These are phyloP conservation scores for Alloteropsis semialata DNA, from an alignment of 176 grass and related monocot species.

Conservation along the genomic window DNA sequence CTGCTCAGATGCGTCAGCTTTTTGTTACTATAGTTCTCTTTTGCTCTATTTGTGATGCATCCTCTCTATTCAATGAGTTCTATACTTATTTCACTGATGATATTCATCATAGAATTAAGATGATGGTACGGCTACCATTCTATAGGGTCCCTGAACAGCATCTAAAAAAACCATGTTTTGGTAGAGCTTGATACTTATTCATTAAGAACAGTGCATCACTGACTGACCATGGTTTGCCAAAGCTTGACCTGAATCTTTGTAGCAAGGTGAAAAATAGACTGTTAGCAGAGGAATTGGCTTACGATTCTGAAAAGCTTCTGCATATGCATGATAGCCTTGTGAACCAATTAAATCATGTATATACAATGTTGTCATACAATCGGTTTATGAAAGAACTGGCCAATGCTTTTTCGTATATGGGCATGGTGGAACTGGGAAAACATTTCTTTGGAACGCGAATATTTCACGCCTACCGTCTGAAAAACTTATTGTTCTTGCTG, in stretches of 20 bases:
- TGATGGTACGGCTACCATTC: background rate
- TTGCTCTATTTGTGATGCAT: background rate
- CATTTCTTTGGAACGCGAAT: constrained; percentile 22
- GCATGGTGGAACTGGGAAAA: constrained; percentile 24
- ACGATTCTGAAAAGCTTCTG: background rate
- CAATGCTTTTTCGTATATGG: constrained; percentile 30
- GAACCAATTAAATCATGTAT: background rate
- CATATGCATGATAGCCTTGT: background rate
- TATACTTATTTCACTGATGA: constrained; percentile 15
- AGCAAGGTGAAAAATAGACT: background rate
- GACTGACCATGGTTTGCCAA: background rate
- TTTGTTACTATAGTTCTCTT: constrained; percentile 20
- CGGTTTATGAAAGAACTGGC: background rate
- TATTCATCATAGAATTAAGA: background rate
- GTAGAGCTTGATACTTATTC: constrained; percentile 17
- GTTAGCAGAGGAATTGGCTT: background rate
- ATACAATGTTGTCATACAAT: constrained; percentile 17
- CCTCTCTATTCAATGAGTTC: background rate
- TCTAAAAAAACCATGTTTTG: background rate
- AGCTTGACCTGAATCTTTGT: background rate
- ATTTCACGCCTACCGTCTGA: background rate
- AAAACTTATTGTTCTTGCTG: constrained; percentile 4
- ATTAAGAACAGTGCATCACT: background rate
- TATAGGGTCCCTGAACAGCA: background rate
- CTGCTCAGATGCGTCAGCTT: background rate